These are phyloP conservation scores for Trametes cubensis DNA, from an alignment of 768 basidiomycete genomes.

Conservation along the genomic window DNA sequence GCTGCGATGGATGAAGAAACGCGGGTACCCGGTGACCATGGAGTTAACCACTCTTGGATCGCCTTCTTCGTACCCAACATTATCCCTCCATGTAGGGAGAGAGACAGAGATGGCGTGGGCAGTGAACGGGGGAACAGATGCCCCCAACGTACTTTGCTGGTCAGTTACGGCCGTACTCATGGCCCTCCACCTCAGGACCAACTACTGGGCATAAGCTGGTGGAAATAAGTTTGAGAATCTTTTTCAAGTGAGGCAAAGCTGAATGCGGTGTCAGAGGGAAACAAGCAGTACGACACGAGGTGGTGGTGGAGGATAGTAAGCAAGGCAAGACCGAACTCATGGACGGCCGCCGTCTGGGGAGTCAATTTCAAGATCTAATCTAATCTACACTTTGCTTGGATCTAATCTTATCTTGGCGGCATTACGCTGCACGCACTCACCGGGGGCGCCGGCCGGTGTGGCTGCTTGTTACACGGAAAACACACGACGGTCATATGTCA, in stretches of 20 bases:
- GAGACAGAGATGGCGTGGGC: conserved; percentile 96
- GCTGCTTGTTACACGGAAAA: too few species aligned
- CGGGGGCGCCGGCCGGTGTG: too few species aligned
- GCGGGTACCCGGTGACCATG: conserved; percentile 91
- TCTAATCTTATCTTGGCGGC: conserved; percentile 1
- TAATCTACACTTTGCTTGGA: not conserved
- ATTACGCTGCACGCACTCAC: too few species aligned
- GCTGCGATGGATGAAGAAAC: conserved; percentile 89
- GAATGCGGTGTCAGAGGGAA: too few species aligned
- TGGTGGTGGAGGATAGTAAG: not conserved
- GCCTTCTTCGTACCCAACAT: conserved; percentile 90
- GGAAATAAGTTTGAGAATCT: too few species aligned
- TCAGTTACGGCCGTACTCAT: conserved; percentile 13
- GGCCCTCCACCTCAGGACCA: not conserved
- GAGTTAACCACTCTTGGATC: conserved; percentile 73
- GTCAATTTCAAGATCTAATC: conserved; percentile 5
- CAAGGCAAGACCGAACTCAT: not conserved
- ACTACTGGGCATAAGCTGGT: too few species aligned
- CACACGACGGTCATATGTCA: too few species aligned
- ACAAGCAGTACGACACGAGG: not conserved
- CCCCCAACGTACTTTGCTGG: conserved; percentile 42
- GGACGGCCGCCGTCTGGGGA: not conserved
- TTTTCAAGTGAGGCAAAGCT: too few species aligned
- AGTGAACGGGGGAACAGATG: conserved; percentile 64
- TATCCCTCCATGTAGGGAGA: conserved; percentile 89